A percentile compares a stretch with the other conserved stretches of the same genome.
Conservation (phyloP, 176 grass and related monocot species). For the Oryza rufipogon region DNA sequence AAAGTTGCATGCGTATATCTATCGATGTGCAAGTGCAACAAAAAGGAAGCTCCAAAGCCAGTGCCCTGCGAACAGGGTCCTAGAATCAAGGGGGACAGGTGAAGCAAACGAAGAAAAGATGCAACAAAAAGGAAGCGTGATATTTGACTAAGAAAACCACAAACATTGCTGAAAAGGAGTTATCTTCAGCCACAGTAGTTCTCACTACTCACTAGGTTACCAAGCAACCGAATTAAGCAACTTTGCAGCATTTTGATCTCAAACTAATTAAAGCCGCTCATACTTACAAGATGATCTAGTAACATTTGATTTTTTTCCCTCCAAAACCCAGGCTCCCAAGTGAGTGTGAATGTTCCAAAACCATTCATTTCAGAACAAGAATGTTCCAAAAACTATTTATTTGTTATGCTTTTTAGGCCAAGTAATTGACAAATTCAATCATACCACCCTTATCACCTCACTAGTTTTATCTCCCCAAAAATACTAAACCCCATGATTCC, state of each 20-base stretch:
- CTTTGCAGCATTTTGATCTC: conserved; percentile 13
- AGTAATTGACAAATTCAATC: conserved; percentile 11
- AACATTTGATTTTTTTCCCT: conserved; percentile 42
- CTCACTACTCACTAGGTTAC: background rate
- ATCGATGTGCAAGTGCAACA: conserved; percentile 50
- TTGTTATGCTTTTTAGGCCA: conserved; percentile 33
- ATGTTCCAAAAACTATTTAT: conserved; percentile 10
- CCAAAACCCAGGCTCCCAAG: conserved; percentile 41
- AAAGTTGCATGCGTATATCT: conserved; percentile 44
- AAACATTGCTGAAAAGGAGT: background rate
- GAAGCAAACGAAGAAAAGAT: conserved; percentile 37
- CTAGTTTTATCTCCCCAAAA: conserved; percentile 42
- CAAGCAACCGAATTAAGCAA: background rate
- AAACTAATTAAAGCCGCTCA: background rate
- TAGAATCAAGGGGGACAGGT: conserved; percentile 59
- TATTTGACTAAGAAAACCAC: conserved; percentile 29
- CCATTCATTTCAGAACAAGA: conserved; percentile 25
- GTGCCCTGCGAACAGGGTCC: conserved; percentile 65
- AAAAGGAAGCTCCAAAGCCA: conserved; percentile 56
- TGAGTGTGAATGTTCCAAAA: conserved; percentile 23
- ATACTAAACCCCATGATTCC: conserved; percentile 45
- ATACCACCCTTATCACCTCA: background rate
- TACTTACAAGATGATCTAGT: background rate
- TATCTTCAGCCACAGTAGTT: background rate
- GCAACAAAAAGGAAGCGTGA: conserved; percentile 3